Evolutionary conservation across 352 stramenopile genomes (phyloP), one percentile per base, ranked within the genome.

Genomic region (Globisporangium perplexum): DNA sequence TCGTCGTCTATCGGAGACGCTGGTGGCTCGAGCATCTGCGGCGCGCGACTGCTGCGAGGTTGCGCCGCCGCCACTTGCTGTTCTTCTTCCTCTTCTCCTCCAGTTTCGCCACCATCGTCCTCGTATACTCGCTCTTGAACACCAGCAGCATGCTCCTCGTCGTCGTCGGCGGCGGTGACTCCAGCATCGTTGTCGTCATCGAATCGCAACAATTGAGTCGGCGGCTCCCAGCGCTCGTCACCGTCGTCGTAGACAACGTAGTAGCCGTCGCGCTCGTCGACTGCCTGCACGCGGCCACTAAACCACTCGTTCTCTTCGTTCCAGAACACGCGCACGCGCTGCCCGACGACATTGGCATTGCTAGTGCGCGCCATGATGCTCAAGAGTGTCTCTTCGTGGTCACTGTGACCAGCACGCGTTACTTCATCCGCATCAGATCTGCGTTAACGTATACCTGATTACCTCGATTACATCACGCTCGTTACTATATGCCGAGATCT

Each of bases 191-290:
- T n/a, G 3, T 36, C 12, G 6, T 55, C 67, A 43, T 74, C 69
- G 18, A 90, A 66, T 8, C 66, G 49, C 41, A 86, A 73, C 31
- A 62, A 66, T 49, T 75, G 58, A 3, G 39, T 44, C 0, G 56
- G 35, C 0, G 58, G 51, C 66, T 91, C 78, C 83, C 83, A 93
- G 24, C 76, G 74, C 65, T 90, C 75, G 57, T 93, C 83, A 14
- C 83, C 81, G 45, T 92, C 83, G 56, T 93, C 83, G 45, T 93
- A 92, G 11, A 87, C 53, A 28, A 93, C 73, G 26, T 72, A 93
- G 48, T 69, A 79, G 23, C 80, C 78, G 46, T 84, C 64, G 6
- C 11, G 43, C 1, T 58, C 55, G 18, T 83, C 65, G 4, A 63
- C 74, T 3, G 74, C 65, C 20, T 77, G 64, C 0, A 92, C 62